Conservation (phyloP, 192 early-diverging fungal genomes). For the Dissophora globulifera region DNA sequence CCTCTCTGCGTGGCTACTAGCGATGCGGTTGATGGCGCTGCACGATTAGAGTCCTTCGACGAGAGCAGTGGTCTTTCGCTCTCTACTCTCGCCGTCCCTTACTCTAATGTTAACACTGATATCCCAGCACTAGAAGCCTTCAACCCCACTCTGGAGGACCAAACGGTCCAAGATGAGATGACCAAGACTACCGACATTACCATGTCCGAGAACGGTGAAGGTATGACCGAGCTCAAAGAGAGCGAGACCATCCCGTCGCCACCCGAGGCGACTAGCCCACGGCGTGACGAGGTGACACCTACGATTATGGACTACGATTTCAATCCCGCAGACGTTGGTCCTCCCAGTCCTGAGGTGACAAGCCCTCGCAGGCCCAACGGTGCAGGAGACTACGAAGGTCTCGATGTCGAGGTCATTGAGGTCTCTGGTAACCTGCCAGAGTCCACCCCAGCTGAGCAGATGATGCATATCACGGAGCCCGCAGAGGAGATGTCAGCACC, state of each 20-base stretch:
- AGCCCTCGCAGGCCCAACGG: neutral
- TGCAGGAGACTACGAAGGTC: neutral
- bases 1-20: conserved; percentile 25
- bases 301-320: neutral
- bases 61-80: neutral
- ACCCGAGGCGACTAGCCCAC: neutral
- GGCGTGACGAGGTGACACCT: neutral
- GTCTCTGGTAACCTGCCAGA: neutral
- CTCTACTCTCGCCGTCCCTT: conserved; percentile 3
- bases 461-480: too few relatives aligned
- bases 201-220: too few relatives aligned
- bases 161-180: too few relatives aligned
- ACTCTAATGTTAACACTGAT: too few relatives aligned
- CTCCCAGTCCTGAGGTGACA: neutral
- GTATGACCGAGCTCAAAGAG: too few relatives aligned
- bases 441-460: neutral
- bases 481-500: too few relatives aligned
- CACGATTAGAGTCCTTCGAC: neutral
- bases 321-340: neutral
- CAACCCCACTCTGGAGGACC: too few relatives aligned
- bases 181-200: too few relatives aligned
- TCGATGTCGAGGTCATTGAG: neutral
- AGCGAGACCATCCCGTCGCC: too few relatives aligned
- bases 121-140: too few relatives aligned
- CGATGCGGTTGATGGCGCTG: neutral